Conservation (phyloP, 78 protist genomes). For the Dictyostelium firmibasis region DNA sequence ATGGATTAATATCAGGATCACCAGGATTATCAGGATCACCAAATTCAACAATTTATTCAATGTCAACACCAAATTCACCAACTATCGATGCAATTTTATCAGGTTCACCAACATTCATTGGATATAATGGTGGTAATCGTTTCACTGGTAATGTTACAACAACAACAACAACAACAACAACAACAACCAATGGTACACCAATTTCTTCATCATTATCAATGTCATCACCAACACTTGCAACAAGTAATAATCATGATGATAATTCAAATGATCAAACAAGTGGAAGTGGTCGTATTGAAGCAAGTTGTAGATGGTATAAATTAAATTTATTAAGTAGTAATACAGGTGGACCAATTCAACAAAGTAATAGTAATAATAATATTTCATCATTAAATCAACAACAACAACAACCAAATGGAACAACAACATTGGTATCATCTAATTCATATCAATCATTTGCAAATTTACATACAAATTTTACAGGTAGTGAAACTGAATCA, state of each 20-base stretch:
- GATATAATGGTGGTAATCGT: conserved; percentile 9
- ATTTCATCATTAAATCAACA: background rate
- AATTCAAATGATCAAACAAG: background rate
- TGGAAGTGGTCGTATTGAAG: background rate
- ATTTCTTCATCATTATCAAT: background rate
- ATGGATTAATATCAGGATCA: conserved; percentile 1
- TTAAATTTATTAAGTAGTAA: background rate
- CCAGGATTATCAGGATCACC: conserved; percentile 25
- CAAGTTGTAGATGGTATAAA: conserved; percentile 60
- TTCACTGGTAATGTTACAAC: too few species aligned
- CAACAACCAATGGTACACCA: background rate
- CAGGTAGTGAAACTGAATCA: conserved; percentile 16
- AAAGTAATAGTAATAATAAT: background rate
- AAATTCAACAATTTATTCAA: conserved; percentile 1
- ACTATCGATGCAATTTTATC: background rate
- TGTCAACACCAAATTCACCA: conserved; percentile 10
- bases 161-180: too few species aligned
- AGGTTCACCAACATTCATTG: conserved; percentile 66
- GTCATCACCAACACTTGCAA: conserved; percentile 62
- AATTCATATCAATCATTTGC: conserved; percentile 12
- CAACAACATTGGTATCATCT: background rate
- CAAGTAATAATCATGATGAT: background rate
- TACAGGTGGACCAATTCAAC: background rate
- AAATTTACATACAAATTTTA: background rate
- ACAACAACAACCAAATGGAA: background rate